Base-by-base conservation (phyloP, 1,139 yeast species). In the Pichia sp. region DNA sequence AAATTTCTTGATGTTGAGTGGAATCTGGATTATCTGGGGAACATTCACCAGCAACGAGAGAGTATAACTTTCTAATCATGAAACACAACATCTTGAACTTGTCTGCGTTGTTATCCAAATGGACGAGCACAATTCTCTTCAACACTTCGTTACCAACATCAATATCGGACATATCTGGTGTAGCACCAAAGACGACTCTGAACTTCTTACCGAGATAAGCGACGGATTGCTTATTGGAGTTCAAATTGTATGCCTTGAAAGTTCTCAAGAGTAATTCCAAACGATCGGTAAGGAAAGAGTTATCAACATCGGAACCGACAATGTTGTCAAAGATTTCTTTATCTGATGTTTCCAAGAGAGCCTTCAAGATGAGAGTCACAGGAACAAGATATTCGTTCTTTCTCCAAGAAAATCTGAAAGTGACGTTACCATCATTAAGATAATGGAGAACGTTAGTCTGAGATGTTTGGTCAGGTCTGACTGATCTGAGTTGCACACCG, bases 11-110 rank as follows among this genome's bases (percentile, higher is more conserved):
- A 68, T 91, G 97, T 66, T 93, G 98, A 9, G 96, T 86, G 29
- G 97, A 94, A 79, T 91, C 99, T 55, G 99, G 98, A 64, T 93
- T 91, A 60, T 91, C 99, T 18, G 96, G 93, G 41, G 91, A 69
- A 63, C 97, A 88, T 56, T 88, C 96, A 41, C 97, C 97, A 27
- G 96, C 96, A 34, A 91, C 97, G 48, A 93, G 70, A 1, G 97
- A 73, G 59, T 93, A 93, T 43, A 91, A 72, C 62, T 91, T 93
- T 69, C 98, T 77, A 53, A 91, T 79, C 97, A 91, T 91, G 63
- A 88, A 91, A 45, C 88, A 62, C 45, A 91, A 64, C 80, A 87
- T 69, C 54, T 86, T 73, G 62, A 85, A 87, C 63, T 91, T 91
- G 58, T 87, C 96, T 32, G 57, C 61, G 53, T 75, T 74, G 47